Base-by-base conservation (phyloP, 1,139 yeast species). In the Saccharomyces hybrid region DNA sequence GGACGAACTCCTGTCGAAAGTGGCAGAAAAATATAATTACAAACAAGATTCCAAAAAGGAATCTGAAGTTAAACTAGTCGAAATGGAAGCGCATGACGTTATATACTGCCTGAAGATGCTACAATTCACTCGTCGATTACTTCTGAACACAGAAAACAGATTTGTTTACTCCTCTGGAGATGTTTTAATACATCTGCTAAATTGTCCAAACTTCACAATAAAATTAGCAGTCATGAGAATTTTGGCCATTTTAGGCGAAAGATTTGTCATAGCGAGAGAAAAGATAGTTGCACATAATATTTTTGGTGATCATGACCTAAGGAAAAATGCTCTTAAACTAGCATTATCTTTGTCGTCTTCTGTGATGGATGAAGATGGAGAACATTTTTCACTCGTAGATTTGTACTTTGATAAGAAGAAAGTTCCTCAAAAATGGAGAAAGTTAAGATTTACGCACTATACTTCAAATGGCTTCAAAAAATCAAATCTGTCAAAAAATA, bases 101-200 rank as follows among this genome's bases (percentile, higher is more conserved):
- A 62, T 57, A 0, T 59, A 83, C 9, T 67, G 84, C 42, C 70
- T 77, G 0, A 71, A 84, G 1, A 75, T 89, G 51, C 73, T 88
- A 49, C 73, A 77, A 13, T 89, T 88, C 63, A 78, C 93, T 0
- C 76, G 79, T 41, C 71, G 81, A 56, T 73, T 91, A 49, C 72
- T 90, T 51, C 88, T 84, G 47, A 83, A 87, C 62, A 85, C 95
- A 58, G 76, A 83, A 26, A 84, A 84, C 62, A 77, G 88, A 57
- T 78, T 78, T 53, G 76, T 88, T 16, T 91, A 88, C 68, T 75
- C 84, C 23, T 84, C 91, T 38, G 73, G 80, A 48, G 87, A 85
- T 55, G 75, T 85, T 52, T 75, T 90, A 55, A 81, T 77, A 57
- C 76, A 76, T 49, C 73, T 91, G 59, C 67, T 90, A 53, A 80